Evolutionary conservation across 352 stramenopile species (phyloP).

Genomic region (Pythium dissimile): DNA sequence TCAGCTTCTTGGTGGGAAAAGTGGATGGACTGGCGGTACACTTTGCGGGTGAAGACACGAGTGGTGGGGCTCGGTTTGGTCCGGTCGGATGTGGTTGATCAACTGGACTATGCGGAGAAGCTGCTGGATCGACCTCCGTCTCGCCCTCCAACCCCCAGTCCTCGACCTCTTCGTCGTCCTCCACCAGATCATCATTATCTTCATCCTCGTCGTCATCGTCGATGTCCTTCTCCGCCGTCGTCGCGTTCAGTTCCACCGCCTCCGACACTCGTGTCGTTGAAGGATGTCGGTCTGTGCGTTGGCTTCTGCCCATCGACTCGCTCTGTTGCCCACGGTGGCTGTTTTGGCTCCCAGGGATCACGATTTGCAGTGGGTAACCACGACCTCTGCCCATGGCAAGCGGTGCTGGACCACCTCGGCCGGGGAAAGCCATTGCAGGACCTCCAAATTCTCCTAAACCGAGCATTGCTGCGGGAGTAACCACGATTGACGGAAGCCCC

Average conservation of each 20-base stretch:
- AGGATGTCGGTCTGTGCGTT: background rate
- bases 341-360: conserved; percentile 3
- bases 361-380: conserved; percentile 13
- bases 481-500: background rate
- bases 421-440: background rate
- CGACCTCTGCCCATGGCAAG: conserved; percentile 6
- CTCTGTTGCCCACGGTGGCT: background rate
- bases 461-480: background rate
- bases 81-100: background rate
- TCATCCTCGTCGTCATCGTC: conserved; percentile 23
- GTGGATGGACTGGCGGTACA: background rate
- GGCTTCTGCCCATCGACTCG: background rate
- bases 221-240: background rate
- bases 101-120: background rate
- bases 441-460: conserved; percentile 5
- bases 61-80: background rate
- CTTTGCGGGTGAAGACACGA: background rate
- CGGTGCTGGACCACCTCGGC: background rate
- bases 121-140: background rate
- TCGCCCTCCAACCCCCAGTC: conserved; percentile 17
- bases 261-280: background rate
- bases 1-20: background rate
- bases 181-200: conserved; percentile 15
- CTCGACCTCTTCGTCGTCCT: conserved; percentile 22
- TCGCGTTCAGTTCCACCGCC: background rate